Conservation (phyloP, 495 filamentous ascomycete genomes). For the Hypoxylon intermedium region DNA sequence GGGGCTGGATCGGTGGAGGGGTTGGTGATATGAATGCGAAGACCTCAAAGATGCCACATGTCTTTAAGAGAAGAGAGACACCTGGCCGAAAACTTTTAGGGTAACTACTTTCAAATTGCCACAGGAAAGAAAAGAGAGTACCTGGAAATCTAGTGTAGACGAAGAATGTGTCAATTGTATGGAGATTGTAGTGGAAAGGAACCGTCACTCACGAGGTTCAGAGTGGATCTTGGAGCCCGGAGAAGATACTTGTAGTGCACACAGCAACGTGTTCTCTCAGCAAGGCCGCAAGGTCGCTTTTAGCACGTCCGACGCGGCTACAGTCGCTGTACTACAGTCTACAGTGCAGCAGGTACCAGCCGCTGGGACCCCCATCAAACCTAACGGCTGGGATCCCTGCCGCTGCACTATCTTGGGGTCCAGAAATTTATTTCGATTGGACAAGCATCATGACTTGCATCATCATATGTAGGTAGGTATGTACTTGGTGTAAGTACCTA, state of each 20-base stretch:
- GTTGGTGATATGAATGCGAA: slow-evolving; percentile 18
- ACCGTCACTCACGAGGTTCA: slow-evolving; percentile 27
- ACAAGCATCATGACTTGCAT: slow-evolving; percentile 33
- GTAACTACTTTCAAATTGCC: slow-evolving; percentile 20
- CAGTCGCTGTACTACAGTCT: slow-evolving; percentile 10
- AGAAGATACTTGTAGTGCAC: slow-evolving; percentile 6
- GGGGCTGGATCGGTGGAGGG: slow-evolving; percentile 18
- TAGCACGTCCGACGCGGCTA: slow-evolving; percentile 18
- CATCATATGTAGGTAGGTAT: no score
- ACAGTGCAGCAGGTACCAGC: not conserved
- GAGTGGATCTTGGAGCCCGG: slow-evolving; percentile 23
- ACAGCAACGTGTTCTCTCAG: slow-evolving; percentile 45
- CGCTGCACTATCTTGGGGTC: slow-evolving; percentile 16
- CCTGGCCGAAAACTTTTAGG: not conserved
- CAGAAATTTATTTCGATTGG: slow-evolving; percentile 26
- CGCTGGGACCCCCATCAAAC: slow-evolving; percentile 17
- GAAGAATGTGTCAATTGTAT: slow-evolving; percentile 18
- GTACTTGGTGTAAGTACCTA: slow-evolving; percentile 7
- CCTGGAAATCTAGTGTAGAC: slow-evolving; percentile 1
- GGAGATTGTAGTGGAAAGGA: slow-evolving; percentile 29
- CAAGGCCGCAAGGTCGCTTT: slow-evolving; percentile 1
- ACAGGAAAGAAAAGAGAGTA: slow-evolving; percentile 12
- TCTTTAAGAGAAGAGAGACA: slow-evolving; percentile 25
- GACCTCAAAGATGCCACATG: slow-evolving; percentile 45
- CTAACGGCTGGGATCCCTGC: slow-evolving; percentile 19